A percentile compares a stretch with the other conserved stretches of the same genome.
Evolutionary conservation across 2,329 filamentous ascomycete genomes (phyloP).

Genomic region (Cytospora piceicola): DNA sequence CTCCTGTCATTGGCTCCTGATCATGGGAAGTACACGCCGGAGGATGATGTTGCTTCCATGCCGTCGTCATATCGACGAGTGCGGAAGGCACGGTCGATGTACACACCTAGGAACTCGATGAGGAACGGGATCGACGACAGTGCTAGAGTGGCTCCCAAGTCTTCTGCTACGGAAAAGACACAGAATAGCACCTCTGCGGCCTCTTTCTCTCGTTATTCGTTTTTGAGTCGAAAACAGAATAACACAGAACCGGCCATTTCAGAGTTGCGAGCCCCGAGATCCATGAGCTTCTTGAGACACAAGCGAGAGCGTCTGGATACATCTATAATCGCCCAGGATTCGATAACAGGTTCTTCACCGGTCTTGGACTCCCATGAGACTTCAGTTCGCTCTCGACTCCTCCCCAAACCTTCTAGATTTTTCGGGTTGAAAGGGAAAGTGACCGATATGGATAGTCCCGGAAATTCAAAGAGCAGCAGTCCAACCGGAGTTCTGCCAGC

Average conservation of each 20-base stretch:
- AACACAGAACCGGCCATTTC: conserved; percentile 33
- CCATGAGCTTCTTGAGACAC: conserved; percentile 54
- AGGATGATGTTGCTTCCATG: conserved; percentile 53
- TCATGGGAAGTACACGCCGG: conserved; percentile 50
- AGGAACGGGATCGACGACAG: conserved; percentile 28
- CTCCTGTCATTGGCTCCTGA: conserved; percentile 43
- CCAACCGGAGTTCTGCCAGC: conserved; percentile 34
- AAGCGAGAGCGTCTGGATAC: conserved; percentile 36
- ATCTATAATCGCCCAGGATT: conserved; percentile 10
- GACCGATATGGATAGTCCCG: conserved; percentile 47
- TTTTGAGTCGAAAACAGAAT: conserved; percentile 39
- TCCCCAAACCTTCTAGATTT: conserved; percentile 49
- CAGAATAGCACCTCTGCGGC: background rate
- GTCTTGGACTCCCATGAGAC: conserved; percentile 32
- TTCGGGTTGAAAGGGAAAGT: conserved; percentile 46
- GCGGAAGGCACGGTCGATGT: conserved; percentile 61
- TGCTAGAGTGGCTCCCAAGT: conserved; percentile 9
- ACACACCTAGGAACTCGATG: conserved; percentile 40
- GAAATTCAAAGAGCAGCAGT: conserved; percentile 54
- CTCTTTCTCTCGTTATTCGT: conserved; percentile 23
- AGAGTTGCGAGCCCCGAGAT: conserved; percentile 53
- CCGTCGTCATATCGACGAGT: conserved; percentile 54
- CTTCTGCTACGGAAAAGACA: background rate
- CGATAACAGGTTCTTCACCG: conserved; percentile 41
- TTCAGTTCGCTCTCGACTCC: conserved; percentile 34